Evolutionary conservation across 2,329 filamentous ascomycete species (phyloP).

Genomic region (Dichotomopilus funicola): DNA sequence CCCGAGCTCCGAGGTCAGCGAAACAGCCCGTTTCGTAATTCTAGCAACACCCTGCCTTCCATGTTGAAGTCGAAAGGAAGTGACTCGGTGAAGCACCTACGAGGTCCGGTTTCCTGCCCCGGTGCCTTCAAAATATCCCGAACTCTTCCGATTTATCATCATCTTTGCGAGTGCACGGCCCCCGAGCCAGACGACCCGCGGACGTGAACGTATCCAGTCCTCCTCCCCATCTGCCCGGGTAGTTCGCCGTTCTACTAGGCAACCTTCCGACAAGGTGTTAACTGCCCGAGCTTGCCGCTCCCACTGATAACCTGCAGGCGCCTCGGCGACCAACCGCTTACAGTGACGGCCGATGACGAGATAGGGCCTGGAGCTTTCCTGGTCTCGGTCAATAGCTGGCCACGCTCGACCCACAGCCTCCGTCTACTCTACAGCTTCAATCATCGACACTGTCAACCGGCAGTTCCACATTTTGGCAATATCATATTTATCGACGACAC

Average conservation of each 20-base stretch:
- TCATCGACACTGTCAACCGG: not conserved
- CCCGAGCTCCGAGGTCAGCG: too few species aligned
- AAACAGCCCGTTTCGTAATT: too few species aligned
- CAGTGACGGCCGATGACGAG: slow-evolving; percentile 14
- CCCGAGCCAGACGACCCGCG: too few species aligned
- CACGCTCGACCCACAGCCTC: not conserved
- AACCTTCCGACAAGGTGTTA: too few species aligned
- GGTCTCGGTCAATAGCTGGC: slow-evolving; percentile 1
- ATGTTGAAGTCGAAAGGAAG: too few species aligned
- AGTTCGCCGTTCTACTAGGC: too few species aligned
- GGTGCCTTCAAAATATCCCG: not conserved
- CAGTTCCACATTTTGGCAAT: not conserved
- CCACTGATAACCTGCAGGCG: not conserved
- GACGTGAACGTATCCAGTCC: too few species aligned
- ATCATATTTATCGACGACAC: not conserved
- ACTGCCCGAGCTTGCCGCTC: not conserved
- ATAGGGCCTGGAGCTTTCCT: slow-evolving; percentile 1
- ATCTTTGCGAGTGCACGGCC: not conserved
- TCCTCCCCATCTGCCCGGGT: too few species aligned
- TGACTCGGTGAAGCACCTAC: too few species aligned
- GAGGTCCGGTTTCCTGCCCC: not conserved
- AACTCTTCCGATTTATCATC: not conserved
- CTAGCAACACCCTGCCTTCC: too few species aligned
- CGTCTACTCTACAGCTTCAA: not conserved
- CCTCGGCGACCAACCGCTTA: slow-evolving; percentile 2